These are phyloP conservation scores for Ustilago xerochloae DNA, from an alignment of 1,284 basidiomycete species.

Conservation along the genomic window DNA sequence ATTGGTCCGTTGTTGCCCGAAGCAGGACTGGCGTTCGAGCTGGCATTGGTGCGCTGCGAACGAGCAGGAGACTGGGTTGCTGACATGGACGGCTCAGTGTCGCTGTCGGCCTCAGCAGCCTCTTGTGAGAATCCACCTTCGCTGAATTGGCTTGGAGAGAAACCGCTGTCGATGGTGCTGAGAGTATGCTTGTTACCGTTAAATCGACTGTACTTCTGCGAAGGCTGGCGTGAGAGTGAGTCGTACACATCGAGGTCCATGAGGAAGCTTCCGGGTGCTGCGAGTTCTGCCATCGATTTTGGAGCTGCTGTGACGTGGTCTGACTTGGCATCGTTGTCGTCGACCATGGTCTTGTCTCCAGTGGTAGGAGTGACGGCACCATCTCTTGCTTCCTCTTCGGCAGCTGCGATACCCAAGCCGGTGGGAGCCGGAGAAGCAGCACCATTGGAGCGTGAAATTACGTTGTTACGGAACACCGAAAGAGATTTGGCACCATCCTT, in stretches of 20 bases:
- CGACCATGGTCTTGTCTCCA: slow-evolving; percentile 6
- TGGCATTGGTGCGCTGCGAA: slow-evolving; percentile 11
- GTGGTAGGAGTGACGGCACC: not conserved
- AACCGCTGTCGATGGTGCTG: slow-evolving; percentile 1
- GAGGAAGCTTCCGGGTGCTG: slow-evolving; percentile 43
- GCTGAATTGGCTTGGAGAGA: slow-evolving; percentile 29
- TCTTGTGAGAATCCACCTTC: slow-evolving; percentile 26
- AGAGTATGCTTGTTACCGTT: not conserved
- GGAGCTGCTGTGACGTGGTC: not conserved
- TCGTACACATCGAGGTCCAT: slow-evolving; percentile 52
- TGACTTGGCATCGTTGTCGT: not conserved
- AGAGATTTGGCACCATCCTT: slow-evolving; percentile 1
- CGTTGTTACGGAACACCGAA: slow-evolving; percentile 22
- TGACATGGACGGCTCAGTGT: slow-evolving; percentile 42
- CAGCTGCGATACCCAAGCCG: slow-evolving; percentile 28
- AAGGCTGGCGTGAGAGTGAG: slow-evolving; percentile 34
- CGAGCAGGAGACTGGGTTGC: slow-evolving; percentile 16
- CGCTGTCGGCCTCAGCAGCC: slow-evolving; percentile 39
- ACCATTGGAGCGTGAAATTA: slow-evolving; percentile 12
- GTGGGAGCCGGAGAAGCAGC: slow-evolving; percentile 3
- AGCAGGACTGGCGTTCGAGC: not conserved
- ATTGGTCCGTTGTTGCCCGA: not conserved
- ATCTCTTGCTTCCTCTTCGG: slow-evolving; percentile 4
- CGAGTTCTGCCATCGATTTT: slow-evolving; percentile 5
- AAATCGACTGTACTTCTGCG: slow-evolving; percentile 2